Conservation (phyloP, 495 filamentous ascomycete genomes). For the Extremus antarcticus region DNA sequence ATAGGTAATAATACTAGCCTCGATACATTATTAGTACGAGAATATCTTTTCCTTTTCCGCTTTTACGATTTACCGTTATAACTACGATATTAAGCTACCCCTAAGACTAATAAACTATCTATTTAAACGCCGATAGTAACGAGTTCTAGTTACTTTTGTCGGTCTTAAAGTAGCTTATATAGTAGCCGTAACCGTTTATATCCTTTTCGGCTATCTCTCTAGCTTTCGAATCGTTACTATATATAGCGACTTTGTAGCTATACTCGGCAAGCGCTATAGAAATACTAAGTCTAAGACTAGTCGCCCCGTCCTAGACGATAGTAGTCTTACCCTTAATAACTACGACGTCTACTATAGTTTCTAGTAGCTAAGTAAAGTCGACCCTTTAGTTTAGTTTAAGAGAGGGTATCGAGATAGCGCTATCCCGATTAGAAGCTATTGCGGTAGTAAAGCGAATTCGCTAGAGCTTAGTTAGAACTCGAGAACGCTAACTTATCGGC, state of each 20-base stretch:
- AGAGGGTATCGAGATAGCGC: not conserved
- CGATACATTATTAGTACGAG: no score
- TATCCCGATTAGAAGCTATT: not conserved
- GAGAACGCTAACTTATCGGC: no score
- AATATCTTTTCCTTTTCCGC: no score
- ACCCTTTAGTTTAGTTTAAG: not conserved
- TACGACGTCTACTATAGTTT: not conserved
- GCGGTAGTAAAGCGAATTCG: no score
- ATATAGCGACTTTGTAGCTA: not conserved
- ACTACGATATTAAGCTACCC: not conserved
- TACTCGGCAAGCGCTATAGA: not conserved
- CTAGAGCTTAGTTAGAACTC: no score
- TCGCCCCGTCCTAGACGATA: not conserved
- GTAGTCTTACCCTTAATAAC: not conserved
- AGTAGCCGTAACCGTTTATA: not conserved
- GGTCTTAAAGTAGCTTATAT: not conserved
- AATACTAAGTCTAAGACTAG: not conserved
- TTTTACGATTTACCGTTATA: no score
- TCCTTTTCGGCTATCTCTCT: not conserved
- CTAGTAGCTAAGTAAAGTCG: not conserved
- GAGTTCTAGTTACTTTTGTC: not conserved
- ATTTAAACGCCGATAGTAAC: not conserved
- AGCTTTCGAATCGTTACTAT: not conserved
- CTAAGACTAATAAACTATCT: not conserved
- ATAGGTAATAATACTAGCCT: not conserved